These are phyloP conservation scores for Lathyrus sativus DNA, from an alignment of 306 rosid species.

Conservation along the genomic window DNA sequence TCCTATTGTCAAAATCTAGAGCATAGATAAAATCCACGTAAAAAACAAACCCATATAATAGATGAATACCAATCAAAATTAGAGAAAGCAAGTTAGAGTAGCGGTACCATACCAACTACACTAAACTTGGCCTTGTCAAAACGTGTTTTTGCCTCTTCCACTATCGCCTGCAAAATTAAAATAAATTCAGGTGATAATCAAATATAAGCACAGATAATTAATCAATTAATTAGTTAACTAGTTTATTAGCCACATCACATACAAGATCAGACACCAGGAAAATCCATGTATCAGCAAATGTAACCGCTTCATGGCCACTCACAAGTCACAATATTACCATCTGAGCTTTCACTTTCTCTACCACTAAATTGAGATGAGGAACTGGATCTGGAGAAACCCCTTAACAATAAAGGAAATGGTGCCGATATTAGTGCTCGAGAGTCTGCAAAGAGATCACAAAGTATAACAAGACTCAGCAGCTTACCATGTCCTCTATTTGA, in stretches of 20 bases:
- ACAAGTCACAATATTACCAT: slow-evolving; percentile 43
- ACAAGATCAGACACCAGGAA: slow-evolving; percentile 85
- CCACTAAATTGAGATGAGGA: slow-evolving; percentile 54
- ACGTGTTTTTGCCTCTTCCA: slow-evolving; percentile 83
- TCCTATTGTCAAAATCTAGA: slow-evolving; percentile 54
- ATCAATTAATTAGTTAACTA: slow-evolving; percentile 1
- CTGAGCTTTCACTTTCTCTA: slow-evolving; percentile 60
- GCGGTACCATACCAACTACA: slow-evolving; percentile 81
- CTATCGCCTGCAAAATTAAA: slow-evolving; percentile 59
- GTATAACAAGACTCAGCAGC: slow-evolving; percentile 50
- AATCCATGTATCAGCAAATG: slow-evolving; percentile 71
- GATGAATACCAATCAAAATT: background rate
- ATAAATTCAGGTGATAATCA: background rate
- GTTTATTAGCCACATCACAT: slow-evolving; percentile 62
- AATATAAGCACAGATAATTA: background rate
- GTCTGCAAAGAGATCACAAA: slow-evolving; percentile 81
- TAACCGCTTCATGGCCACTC: slow-evolving; percentile 55
- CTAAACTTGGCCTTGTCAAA: slow-evolving; percentile 74
- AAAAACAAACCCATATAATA: background rate
- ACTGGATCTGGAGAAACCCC: slow-evolving; percentile 72
- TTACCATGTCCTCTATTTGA: background rate
- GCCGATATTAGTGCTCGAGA: slow-evolving; percentile 89
- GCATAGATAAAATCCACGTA: slow-evolving; percentile 26
- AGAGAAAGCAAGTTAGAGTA: background rate
- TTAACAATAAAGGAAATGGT: slow-evolving; percentile 82